Evolutionary conservation across 1,139 yeast species (phyloP), one percentile per base, ranked within the genome.

Genomic region (Chernovozyma sophiae-reginae): DNA sequence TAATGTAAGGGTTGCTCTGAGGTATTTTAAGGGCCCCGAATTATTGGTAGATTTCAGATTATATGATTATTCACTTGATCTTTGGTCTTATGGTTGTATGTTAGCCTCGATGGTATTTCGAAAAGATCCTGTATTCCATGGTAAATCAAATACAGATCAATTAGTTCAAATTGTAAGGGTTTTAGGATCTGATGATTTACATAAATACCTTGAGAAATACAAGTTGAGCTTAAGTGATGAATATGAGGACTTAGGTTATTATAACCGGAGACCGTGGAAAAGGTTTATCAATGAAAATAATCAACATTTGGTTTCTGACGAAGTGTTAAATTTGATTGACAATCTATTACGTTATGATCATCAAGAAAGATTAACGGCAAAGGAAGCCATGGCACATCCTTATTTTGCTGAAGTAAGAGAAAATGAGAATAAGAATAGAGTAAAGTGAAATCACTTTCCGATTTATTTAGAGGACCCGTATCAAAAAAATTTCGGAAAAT

Each of bases 51-150:
- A 92, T 60, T 79, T 85, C 56, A 84, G 94, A 52, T 84, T 81
- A 65, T 94, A 94, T 61, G 98, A 92, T 63, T 94, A 94, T 60
- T 85, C 96, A 6, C 72, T 94, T 39, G 99, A 94, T 60, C 63
- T 94, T 62, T 94, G 99, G 99, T 86, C 96, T 3, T 82, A 81
- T 46, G 99, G 99, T 29, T 95, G 97, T 43, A 90, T 90, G 92
- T 68, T 92, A 45, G 98, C 98, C n/a, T 86, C 97, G 13, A 86
- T 94, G 76, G 84, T 92, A 24, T 92, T 92, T 66, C 84, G 86
- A 60, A 90, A 87, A 60, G 99, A 94, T 55, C 98, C 98, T 3
- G 90, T 94, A 53, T 94, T 94, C 75, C 96, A 90, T 57, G 98
- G 98, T 25, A 85, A 86, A 46, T 87, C 96, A 31, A 94, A 94